Evolutionary conservation across 2,329 filamentous ascomycete species (phyloP).

Genomic region (Diaporthe aspalathi): DNA sequence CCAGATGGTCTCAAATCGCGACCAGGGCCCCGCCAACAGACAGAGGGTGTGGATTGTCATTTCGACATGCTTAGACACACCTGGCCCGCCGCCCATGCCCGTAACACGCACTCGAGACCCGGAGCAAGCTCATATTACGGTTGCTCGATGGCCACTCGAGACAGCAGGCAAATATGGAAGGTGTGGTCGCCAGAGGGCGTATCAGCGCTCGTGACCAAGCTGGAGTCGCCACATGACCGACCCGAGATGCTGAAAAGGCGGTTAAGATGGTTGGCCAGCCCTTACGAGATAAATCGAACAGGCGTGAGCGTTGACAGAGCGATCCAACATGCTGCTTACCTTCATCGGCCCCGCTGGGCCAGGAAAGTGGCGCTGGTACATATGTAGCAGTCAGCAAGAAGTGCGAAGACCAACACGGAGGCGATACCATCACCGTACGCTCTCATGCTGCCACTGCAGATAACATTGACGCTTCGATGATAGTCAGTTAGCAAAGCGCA

Average conservation of each 20-base stretch:
- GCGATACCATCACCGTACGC: not conserved
- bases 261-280: not conserved
- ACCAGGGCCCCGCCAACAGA: not conserved
- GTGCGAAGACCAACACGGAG: too few relatives aligned
- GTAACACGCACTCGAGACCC: not conserved
- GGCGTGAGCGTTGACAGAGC: not conserved
- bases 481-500: not conserved
- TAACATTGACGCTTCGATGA: not conserved
- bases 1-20: not conserved
- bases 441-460: not conserved
- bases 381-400: too few relatives aligned
- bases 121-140: not conserved
- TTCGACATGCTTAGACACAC: not conserved
- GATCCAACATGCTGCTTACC: too few relatives aligned
- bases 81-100: not conserved
- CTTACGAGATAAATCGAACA: not conserved
- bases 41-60: not conserved
- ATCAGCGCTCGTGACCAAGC: not conserved
- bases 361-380: not conserved
- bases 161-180: not conserved
- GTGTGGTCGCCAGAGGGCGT: not conserved
- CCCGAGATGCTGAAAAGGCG: not conserved
- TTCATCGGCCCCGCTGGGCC: not conserved
- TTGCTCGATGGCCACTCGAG: not conserved
- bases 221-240: not conserved